Conservation (phyloP, 495 filamentous ascomycete species). For the Neurospora hispaniola region DNA sequence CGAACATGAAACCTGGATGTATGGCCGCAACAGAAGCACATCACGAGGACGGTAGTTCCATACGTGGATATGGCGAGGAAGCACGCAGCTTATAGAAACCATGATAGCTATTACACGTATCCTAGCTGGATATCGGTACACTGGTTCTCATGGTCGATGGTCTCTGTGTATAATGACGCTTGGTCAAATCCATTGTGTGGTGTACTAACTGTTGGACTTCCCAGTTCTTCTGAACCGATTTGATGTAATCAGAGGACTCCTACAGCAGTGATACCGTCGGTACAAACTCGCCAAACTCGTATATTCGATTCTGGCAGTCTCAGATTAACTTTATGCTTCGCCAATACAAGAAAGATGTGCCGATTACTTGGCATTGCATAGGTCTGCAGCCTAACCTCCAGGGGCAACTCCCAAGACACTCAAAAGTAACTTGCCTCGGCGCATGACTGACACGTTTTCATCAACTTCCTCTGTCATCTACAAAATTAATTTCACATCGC, state of each 20-base stretch:
- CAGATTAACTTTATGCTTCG: neutral
- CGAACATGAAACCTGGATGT: neutral
- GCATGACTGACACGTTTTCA: neutral
- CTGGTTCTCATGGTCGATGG: neutral
- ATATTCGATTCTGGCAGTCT: neutral
- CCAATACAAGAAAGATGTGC: neutral
- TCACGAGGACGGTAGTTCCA: neutral
- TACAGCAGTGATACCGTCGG: neutral
- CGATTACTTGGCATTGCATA: neutral
- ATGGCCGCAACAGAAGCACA: neutral
- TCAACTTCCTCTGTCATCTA: neutral
- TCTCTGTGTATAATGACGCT: neutral
- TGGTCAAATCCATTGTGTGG: neutral
- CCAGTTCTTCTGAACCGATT: too few species aligned
- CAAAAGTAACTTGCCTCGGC: neutral
- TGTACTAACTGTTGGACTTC: neutral
- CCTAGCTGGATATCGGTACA: neutral
- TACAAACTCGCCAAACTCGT: neutral
- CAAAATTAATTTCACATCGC: neutral
- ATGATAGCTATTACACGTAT: too few species aligned
- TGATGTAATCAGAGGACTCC: neutral
- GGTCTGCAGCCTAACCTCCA: neutral
- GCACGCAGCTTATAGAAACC: neutral
- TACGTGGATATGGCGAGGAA: neutral
- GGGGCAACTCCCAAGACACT: neutral